Conservation (phyloP, 1,139 yeast genomes). For the Debaryomyces nepalensis region DNA sequence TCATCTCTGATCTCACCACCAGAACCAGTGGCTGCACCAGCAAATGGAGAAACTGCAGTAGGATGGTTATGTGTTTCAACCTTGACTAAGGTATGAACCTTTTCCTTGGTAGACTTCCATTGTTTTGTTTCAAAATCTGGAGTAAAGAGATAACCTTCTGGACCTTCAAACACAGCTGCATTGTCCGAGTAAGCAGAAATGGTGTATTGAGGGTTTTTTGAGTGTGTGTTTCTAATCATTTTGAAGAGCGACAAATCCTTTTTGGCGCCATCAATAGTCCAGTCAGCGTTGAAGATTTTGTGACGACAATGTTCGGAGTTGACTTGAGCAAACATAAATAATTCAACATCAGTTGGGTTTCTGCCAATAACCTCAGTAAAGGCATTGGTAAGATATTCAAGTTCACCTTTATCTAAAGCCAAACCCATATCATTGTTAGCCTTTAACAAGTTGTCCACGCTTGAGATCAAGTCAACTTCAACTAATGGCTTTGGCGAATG, state of each 20-base stretch:
- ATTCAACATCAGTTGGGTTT: slow-evolving; percentile 96
- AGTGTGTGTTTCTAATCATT: slow-evolving; percentile 96
- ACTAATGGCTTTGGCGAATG: slow-evolving; percentile 88
- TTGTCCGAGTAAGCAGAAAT: slow-evolving; percentile 96
- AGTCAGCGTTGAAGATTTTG: slow-evolving; percentile 97
- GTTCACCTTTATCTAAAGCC: slow-evolving; percentile 92
- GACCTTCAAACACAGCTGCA: slow-evolving; percentile 96
- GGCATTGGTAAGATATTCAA: slow-evolving; percentile 81
- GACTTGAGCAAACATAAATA: slow-evolving; percentile 99
- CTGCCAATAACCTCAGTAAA: slow-evolving; percentile 76
- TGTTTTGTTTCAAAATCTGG: slow-evolving; percentile 75
- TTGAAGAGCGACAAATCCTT: slow-evolving; percentile 81
- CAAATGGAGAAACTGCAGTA: slow-evolving; percentile 97
- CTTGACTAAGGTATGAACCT: slow-evolving; percentile 86
- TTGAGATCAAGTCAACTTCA: slow-evolving; percentile 63
- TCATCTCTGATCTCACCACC: slow-evolving; percentile 99
- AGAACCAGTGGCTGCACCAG: slow-evolving; percentile 99
- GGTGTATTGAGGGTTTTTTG: slow-evolving; percentile 77
- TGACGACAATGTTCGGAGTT: slow-evolving; percentile 99
- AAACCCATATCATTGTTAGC: slow-evolving; percentile 88
- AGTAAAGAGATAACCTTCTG: slow-evolving; percentile 72
- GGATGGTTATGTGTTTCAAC: slow-evolving; percentile 99
- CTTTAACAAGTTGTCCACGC: slow-evolving; percentile 64
- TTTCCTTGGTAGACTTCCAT: slow-evolving; percentile 78
- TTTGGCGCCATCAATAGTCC: slow-evolving; percentile 88